These are phyloP conservation scores for Mortierella sp. DNA, from an alignment of 371 early-diverging fungal species.

Conservation along the genomic window DNA sequence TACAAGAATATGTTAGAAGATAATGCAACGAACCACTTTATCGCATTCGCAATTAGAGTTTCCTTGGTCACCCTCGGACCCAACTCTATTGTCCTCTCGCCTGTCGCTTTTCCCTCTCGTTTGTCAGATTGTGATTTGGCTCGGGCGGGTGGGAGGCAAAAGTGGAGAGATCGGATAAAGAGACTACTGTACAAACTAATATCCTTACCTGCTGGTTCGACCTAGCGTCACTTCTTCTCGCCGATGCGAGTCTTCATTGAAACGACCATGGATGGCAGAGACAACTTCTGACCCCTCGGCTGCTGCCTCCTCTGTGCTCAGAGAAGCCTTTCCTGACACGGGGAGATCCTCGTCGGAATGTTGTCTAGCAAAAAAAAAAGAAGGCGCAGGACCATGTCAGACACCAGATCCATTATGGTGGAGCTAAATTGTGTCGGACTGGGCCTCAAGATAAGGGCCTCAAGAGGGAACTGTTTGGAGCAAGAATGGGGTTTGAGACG, in stretches of 20 bases:
- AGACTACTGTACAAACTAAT: background rate
- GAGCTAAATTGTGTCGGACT: background rate
- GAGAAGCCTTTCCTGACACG: too few species aligned
- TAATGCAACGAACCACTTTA: background rate
- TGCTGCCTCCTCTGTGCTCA: too few species aligned
- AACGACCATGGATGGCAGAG: too few species aligned
- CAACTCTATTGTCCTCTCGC: conserved; percentile 7
- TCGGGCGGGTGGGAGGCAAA: conserved; percentile 4
- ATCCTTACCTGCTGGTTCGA: too few species aligned
- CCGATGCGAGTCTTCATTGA: too few species aligned
- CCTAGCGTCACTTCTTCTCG: too few species aligned
- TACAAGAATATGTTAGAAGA: background rate
- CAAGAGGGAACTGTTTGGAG: conserved; percentile 7
- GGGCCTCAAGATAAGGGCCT: conserved; percentile 14
- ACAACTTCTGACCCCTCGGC: too few species aligned
- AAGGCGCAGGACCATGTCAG: background rate
- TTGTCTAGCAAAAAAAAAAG: too few species aligned
- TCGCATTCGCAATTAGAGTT: conserved; percentile 13
- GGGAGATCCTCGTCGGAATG: too few species aligned
- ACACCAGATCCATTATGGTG: background rate
- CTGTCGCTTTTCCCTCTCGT: too few species aligned
- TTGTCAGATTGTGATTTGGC: background rate
- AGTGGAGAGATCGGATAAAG: background rate
- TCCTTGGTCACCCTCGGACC: conserved; percentile 6
- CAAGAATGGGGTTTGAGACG: background rate